phyloP scores from a whole-genome alignment of 2,329 filamentous ascomycete genomes.

The Beauveria scarabaeidicola region DNA sequence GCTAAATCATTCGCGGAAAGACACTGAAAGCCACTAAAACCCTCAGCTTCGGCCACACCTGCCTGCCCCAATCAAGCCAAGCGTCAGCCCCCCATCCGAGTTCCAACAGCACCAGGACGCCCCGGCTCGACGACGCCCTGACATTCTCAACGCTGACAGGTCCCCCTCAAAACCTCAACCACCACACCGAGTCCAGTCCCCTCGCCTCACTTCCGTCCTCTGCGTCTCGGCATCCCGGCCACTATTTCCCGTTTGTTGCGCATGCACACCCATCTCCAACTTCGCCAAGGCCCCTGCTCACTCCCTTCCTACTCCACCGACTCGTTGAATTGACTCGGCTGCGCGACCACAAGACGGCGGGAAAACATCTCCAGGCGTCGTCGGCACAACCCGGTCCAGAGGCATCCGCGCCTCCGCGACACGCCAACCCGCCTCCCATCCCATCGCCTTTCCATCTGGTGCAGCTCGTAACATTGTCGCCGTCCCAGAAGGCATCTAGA shows the following conservation, averaged over 20 bases:
- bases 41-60: not conserved
- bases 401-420: constrained; percentile 10
- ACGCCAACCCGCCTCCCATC: not conserved
- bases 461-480: not conserved
- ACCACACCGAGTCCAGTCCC: not conserved
- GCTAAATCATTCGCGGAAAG: too few species aligned
- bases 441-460: not conserved
- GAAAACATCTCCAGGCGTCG: not conserved
- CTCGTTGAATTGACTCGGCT: constrained; percentile 2
- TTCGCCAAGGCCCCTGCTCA: not conserved
- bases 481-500: not conserved
- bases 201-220: not conserved
- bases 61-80: not conserved
- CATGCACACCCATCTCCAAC: not conserved
- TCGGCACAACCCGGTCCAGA: constrained; percentile 8
- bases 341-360: not conserved
- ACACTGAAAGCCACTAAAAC: not conserved
- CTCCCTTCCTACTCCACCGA: not conserved
- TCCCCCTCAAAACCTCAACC: constrained; percentile 10
- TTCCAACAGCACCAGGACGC: not conserved
- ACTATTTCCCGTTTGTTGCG: not conserved
- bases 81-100: not conserved
- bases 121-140: not conserved
- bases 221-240: not conserved
- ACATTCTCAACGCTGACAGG: constrained; percentile 5